Percentiles rank a stretch among this genome's conserved stretches.
Conservation (phyloP, 306 rosid species). For the Lupinus albus region DNA sequence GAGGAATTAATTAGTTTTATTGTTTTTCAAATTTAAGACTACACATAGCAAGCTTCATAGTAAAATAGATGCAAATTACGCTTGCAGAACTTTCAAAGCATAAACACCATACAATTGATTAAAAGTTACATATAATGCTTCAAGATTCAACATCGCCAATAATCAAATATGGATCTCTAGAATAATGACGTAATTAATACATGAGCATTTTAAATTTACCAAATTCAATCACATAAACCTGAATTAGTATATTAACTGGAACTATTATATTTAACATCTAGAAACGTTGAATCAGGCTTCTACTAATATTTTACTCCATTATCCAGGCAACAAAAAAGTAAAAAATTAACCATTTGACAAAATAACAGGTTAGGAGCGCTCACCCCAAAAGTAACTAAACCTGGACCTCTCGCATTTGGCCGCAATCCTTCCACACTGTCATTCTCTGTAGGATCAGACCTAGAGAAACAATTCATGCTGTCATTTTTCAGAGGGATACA, state of each 20-base stretch:
- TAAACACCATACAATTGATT: slow-evolving; percentile 16
- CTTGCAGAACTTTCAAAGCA: slow-evolving; percentile 1
- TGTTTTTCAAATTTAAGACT: neutral
- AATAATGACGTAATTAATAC: neutral
- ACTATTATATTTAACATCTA: slow-evolving; percentile 16
- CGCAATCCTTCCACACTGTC: slow-evolving; percentile 96
- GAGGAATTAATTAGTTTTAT: neutral
- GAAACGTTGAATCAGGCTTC: neutral
- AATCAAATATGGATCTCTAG: slow-evolving; percentile 12
- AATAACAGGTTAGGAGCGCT: slow-evolving; percentile 48
- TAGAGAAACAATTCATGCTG: slow-evolving; percentile 48
- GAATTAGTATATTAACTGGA: neutral
- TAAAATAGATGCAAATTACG: neutral
- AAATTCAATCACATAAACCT: slow-evolving; percentile 31
- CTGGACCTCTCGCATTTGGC: slow-evolving; percentile 98
- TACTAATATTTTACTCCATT: neutral
- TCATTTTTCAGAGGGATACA: slow-evolving; percentile 35
- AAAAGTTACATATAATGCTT: slow-evolving; percentile 14
- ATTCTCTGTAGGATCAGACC: slow-evolving; percentile 98
- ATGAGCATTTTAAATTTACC: neutral
- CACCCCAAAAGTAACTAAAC: slow-evolving; percentile 99
- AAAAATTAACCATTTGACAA: slow-evolving; percentile 6
- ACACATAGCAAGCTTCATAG: neutral
- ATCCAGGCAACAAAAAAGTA: neutral
- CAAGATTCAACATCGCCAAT: slow-evolving; percentile 22